Base-by-base conservation (phyloP, 2,329 filamentous ascomycete species). In the Pseudocercospora cruenta region DNA sequence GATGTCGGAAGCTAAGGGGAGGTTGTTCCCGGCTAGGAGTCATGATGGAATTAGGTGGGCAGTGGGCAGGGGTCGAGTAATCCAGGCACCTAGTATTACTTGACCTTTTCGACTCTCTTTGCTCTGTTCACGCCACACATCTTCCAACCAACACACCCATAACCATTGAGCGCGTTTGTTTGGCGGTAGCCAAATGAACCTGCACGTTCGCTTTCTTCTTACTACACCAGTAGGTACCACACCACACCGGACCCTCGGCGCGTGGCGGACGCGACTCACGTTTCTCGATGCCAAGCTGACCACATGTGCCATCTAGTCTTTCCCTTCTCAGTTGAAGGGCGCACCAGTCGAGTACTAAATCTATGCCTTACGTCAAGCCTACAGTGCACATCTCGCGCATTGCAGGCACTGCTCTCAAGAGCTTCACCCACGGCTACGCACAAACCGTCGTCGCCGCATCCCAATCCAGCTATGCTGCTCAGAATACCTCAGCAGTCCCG, bases 101-200 rank as follows among this genome's bases (percentile, higher is more conserved):
- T 31, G 28, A 31, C 16, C 14, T 54, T 58, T 16, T 58, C 39
- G 31, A 58, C 57, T 1, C 45, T 21, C n/a, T 21, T 24, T 24
- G 19, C 45, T n/a, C 45, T 19, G 45, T 49, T 21, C 19, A 49
- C 63, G 24, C 59, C 59, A 39, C 62, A 62, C 64, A 61, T 33
- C 60, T 49, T 24, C 39, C 19, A 62, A 58, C 21, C 55, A 62
- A 57, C 24, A 49, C 60, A 64, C 58, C 39, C 64, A 53, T 26
- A 53, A 60, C 49, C 51, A 53, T 62, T 45, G 63, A 81, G 92
- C 93, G 93, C 92, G 92, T 96, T 93, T 85, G 90, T 78, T 96
- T 95, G 93, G 86, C 92, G 91, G 89, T 90, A 82, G 78, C 69
- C 92, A 94, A 93, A 97, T 97, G 94, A 97, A 95, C 93, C 93